Conservation (phyloP, 345 rosid genomes). For the Lepidium didymum region DNA sequence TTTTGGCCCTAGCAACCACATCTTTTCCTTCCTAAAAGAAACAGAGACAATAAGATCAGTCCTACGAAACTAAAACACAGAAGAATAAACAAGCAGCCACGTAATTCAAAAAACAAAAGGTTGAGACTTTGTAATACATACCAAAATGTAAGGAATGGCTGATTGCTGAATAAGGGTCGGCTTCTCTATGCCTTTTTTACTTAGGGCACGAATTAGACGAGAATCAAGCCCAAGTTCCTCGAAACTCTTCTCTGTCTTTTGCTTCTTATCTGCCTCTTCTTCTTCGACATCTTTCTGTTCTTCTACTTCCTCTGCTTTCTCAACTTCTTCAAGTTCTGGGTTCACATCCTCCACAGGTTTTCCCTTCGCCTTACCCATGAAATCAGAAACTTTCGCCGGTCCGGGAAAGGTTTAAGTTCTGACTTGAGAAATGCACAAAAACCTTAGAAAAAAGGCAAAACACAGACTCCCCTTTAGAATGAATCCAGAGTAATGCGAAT, state of each 20-base stretch:
- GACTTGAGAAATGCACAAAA: not conserved
- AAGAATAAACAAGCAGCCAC: not conserved
- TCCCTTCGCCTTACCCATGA: slow-evolving; percentile 3
- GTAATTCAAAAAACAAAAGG: not conserved
- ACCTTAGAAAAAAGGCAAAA: not conserved
- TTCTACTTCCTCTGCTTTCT: slow-evolving; percentile 4
- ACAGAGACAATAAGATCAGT: not conserved
- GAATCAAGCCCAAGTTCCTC: slow-evolving; percentile 75
- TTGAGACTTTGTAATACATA: slow-evolving; percentile 11
- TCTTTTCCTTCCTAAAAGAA: slow-evolving; percentile 71
- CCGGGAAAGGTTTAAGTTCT: not conserved
- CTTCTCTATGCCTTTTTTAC: slow-evolving; percentile 56
- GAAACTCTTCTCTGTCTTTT: slow-evolving; percentile 45
- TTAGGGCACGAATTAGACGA: slow-evolving; percentile 67
- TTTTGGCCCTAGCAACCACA: slow-evolving; percentile 84
- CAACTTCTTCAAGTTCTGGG: not conserved
- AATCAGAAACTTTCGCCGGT: not conserved
- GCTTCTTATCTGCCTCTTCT: slow-evolving; percentile 16
- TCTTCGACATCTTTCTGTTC: slow-evolving; percentile 13
- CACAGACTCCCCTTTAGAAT: no score
- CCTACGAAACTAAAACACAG: not conserved
- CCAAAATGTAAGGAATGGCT: slow-evolving; percentile 69
- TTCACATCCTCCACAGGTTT: slow-evolving; percentile 20
- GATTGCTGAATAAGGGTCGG: slow-evolving; percentile 71
- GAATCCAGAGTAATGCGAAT: no score